Percentiles rank a stretch among this genome's conserved stretches.
phyloP scores from a whole-genome alignment of 352 stramenopile species.

The Globisporangium spiculum region DNA sequence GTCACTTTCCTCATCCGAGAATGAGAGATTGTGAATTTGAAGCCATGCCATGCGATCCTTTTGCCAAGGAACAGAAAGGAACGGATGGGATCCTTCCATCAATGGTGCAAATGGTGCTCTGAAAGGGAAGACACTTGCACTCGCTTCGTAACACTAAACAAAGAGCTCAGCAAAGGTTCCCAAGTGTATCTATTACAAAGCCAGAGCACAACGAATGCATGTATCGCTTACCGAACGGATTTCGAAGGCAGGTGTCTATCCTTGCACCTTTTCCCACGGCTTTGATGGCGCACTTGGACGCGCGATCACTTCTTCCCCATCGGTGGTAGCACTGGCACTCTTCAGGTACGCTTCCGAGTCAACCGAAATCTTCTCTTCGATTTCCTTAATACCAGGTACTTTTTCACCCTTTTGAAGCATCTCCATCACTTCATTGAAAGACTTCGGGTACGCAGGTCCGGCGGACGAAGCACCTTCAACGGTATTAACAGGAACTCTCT shows the following conservation, averaged over 20 bases:
- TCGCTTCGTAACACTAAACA: neutral
- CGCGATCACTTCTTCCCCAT: conserved; percentile 6
- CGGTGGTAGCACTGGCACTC: neutral
- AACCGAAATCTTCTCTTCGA: conserved; percentile 71
- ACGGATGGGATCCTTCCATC: no score
- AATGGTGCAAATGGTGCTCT: no score
- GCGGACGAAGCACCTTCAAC: conserved; percentile 6
- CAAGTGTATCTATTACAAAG: neutral
- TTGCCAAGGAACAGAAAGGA: no score
- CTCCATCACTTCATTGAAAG: conserved; percentile 74
- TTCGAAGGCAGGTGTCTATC: conserved; percentile 9
- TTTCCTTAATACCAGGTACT: conserved; percentile 70
- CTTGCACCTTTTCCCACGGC: conserved; percentile 45
- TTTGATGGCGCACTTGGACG: conserved; percentile 23
- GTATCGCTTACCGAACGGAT: neutral
- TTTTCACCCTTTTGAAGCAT: conserved; percentile 69
- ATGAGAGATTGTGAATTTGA: no score
- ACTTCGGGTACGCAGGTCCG: conserved; percentile 57
- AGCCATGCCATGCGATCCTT: no score
- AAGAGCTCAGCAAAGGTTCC: neutral
- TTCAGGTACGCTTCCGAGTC: conserved; percentile 31
- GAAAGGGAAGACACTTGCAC: no score
- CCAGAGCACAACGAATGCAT: neutral
- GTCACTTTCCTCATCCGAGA: no score
- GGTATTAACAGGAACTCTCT: conserved; percentile 11